These are phyloP conservation scores for Taiwanofungus camphoratus DNA, from an alignment of 1,284 basidiomycete species.

Conservation along the genomic window DNA sequence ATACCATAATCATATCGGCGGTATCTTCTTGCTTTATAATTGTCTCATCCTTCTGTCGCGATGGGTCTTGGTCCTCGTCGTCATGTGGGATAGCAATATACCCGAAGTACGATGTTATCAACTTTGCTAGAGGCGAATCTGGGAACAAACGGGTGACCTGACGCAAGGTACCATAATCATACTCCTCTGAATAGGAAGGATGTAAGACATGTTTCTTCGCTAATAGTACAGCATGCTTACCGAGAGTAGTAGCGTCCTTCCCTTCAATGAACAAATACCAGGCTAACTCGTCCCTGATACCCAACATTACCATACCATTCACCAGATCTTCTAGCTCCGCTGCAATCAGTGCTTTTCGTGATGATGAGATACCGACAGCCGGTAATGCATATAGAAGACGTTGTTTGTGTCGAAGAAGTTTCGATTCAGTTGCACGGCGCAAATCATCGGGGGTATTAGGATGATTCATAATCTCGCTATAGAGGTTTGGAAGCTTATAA, in stretches of 20 bases:
- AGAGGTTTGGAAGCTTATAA: slow-evolving; percentile 58
- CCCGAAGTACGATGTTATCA: slow-evolving; percentile 67
- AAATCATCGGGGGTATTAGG: slow-evolving; percentile 69
- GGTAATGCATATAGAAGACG: slow-evolving; percentile 53
- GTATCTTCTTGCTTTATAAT: slow-evolving; percentile 36
- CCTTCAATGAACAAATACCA: slow-evolving; percentile 81
- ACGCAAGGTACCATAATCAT: slow-evolving; percentile 57
- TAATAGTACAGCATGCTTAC: slow-evolving; percentile 45
- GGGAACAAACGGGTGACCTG: slow-evolving; percentile 74
- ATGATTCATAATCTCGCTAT: slow-evolving; percentile 73
- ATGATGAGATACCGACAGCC: slow-evolving; percentile 34
- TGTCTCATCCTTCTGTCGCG: slow-evolving; percentile 24
- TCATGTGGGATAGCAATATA: slow-evolving; percentile 52
- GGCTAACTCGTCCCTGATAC: slow-evolving; percentile 70
- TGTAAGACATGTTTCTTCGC: slow-evolving; percentile 1
- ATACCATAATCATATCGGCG: slow-evolving; percentile 50
- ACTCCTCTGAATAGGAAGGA: slow-evolving; percentile 42
- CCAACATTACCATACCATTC: slow-evolving; percentile 67
- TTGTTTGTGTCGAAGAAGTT: slow-evolving; percentile 60
- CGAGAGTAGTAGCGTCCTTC: slow-evolving; percentile 62
- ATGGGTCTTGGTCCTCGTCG: slow-evolving; percentile 27
- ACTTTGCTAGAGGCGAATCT: slow-evolving; percentile 41
- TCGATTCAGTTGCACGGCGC: slow-evolving; percentile 64
- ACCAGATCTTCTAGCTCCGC: slow-evolving; percentile 67
- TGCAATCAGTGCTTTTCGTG: slow-evolving; percentile 44